Evolutionary conservation across 202 grass and related monocot genomes (phyloP).

Genomic region (Schoenoplectus triqueter): DNA sequence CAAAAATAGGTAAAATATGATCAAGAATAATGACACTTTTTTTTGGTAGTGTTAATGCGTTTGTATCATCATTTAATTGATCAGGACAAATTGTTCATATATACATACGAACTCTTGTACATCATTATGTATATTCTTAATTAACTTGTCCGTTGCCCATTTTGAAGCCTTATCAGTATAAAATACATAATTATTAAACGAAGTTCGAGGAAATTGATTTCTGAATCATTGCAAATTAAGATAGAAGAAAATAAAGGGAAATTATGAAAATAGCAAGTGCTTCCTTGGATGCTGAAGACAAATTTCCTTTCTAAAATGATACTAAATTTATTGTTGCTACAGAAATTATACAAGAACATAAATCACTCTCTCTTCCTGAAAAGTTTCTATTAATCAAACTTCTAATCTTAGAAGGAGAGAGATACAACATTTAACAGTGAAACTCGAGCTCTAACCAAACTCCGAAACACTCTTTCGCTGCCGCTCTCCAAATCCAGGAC

Average conservation of each 20-base stretch:
- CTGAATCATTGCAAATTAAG: background rate
- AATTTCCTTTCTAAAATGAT: background rate
- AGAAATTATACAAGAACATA: background rate
- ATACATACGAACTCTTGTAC: background rate
- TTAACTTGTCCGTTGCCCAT: background rate
- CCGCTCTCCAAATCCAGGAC: constrained; percentile 51
- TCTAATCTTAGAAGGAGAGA: constrained; percentile 22
- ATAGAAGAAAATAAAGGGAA: background rate
- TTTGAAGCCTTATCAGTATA: background rate
- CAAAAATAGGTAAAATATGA: background rate
- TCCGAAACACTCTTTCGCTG: constrained; percentile 68
- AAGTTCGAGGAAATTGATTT: background rate
- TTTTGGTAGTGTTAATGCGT: background rate
- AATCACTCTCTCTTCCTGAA: background rate
- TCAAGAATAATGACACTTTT: background rate
- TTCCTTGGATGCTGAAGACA: background rate
- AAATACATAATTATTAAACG: background rate
- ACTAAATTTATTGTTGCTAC: background rate
- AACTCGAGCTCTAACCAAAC: constrained; percentile 57
- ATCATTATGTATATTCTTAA: background rate
- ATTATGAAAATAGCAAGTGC: background rate
- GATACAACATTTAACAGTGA: constrained; percentile 69
- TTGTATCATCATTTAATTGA: background rate
- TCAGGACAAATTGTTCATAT: no score
- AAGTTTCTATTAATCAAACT: background rate